Percentiles rank a stretch among this genome's conserved stretches.
phyloP scores from a whole-genome alignment of 2,329 filamentous ascomycete species.

The Alternaria tenuissima region DNA sequence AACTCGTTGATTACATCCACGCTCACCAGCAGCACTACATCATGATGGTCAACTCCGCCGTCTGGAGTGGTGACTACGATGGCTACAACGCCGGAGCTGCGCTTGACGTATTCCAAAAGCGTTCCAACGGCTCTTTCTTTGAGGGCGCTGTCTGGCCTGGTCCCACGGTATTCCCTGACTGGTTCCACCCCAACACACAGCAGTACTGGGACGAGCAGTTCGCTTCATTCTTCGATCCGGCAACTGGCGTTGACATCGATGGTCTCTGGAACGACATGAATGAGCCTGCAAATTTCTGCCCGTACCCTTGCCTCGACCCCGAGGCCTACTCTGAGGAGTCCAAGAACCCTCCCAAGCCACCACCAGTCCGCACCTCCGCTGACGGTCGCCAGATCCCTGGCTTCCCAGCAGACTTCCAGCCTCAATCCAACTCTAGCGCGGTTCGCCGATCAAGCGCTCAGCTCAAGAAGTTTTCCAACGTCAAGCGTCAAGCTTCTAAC shows the following conservation, averaged over 20 bases:
- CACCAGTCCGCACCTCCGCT: constrained; percentile 66
- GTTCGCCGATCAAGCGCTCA: constrained; percentile 10
- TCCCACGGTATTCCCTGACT: constrained; percentile 75
- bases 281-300: constrained; percentile 47
- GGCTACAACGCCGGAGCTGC: constrained; percentile 69
- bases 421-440: constrained; percentile 42
- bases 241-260: constrained; percentile 76
- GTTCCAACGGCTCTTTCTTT: constrained; percentile 64
- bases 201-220: constrained; percentile 77
- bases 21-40: constrained; percentile 73
- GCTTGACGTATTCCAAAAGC: constrained; percentile 62
- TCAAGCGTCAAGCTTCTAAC: constrained; percentile 32
- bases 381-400: constrained; percentile 70
- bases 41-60: constrained; percentile 80
- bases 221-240: constrained; percentile 67
- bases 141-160: constrained; percentile 80
- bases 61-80: constrained; percentile 56
- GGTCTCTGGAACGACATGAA: constrained; percentile 67
- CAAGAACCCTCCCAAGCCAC: constrained; percentile 68
- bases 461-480: constrained; percentile 4
- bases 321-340: constrained; percentile 50
- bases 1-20: constrained; percentile 73
- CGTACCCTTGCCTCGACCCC: constrained; percentile 58
- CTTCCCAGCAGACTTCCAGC: constrained; percentile 73
- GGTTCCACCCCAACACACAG: constrained; percentile 72